Evolutionary conservation across 1,284 basidiomycete genomes (phyloP), one percentile per base, ranked within the genome.

Genomic region (Puccinia triticina): DNA sequence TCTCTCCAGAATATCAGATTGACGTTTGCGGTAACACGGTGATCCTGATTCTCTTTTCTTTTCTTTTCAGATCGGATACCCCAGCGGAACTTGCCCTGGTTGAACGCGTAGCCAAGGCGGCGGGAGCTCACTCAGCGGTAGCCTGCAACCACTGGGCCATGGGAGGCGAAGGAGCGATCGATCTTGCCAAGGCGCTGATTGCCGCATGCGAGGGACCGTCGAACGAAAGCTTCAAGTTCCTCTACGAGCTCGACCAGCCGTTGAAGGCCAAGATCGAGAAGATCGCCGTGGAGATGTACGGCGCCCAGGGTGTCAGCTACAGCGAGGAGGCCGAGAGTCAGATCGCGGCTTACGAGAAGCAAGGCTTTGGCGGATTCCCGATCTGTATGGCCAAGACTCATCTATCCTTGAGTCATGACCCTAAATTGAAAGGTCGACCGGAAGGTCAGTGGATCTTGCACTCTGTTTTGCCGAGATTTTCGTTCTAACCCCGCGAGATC

Each of bases 311-410:
- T n/a, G 93, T 96, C 84, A 90, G 92, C 86, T 86, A 85, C 83
- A 84, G 84, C 32, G 92, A 94, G 83, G 88, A 92, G 82, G 96
- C 96, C 61, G 90, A 91, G 86, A 91, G 91, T 86, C 96, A 98
- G 88, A 89, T 99, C 77, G 94, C 94, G 82, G 93, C 92, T 5
- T 99, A 98, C 88, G 95, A 94, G 83, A 91, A 91, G 83, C 96
- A 99, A 88, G 95, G 95, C 18, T 96, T 93, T 85, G 88, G 90
- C 50, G 88, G 91, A 84, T 89, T 95, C 67, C 92, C 94, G 0
- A 75, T 82, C 86, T 98, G 96, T 88, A 96, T 98, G 94, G 96
- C 96, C 83, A 99, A 99, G 90, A 99, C 97, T 3, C 96, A 96
- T 85, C 93, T 97, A 85, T 96, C 94, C 29, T 95, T 98, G 89